phyloP scores from a whole-genome alignment of 805 yeast species.

The Schizosaccharomyces pombe region DNA sequence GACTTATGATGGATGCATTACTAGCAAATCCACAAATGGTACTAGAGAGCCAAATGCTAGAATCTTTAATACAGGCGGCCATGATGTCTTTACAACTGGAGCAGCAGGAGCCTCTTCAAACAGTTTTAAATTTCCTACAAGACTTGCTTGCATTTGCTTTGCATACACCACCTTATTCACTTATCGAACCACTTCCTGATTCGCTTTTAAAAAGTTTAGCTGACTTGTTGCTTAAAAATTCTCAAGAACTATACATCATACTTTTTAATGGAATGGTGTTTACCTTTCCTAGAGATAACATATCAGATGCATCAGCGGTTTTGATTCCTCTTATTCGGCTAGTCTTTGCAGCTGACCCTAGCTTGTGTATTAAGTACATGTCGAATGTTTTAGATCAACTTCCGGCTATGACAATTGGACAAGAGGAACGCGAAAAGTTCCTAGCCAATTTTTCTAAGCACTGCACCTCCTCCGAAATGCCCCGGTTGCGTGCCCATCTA shows the following conservation, averaged over 20 bases:
- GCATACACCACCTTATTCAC: conserved; percentile 54
- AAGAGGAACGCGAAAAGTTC: neutral
- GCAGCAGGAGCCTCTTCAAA: conserved; percentile 46
- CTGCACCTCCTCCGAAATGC: neutral
- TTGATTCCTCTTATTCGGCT: conserved; percentile 45
- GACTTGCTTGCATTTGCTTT: conserved; percentile 75
- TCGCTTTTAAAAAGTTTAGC: conserved; percentile 26
- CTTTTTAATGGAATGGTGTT: conserved; percentile 45
- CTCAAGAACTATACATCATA: conserved; percentile 30
- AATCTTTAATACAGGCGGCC: conserved; percentile 34
- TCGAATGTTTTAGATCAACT: neutral
- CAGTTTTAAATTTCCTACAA: conserved; percentile 51
- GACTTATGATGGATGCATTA: conserved; percentile 53
- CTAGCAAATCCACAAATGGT: conserved; percentile 46
- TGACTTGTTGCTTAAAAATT: conserved; percentile 28
- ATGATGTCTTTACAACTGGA: conserved; percentile 31
- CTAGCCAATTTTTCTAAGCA: neutral
- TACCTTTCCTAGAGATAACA: conserved; percentile 45
- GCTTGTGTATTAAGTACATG: neutral
- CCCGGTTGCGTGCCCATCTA: neutral
- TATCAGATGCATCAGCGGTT: conserved; percentile 53
- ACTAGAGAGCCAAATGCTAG: conserved; percentile 19
- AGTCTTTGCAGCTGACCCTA: too few species aligned
- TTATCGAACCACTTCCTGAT: conserved; percentile 29
- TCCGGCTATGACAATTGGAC: neutral